These are phyloP conservation scores for Pinus tabuliformis DNA, from an alignment of 75 land plant species.

Conservation along the genomic window DNA sequence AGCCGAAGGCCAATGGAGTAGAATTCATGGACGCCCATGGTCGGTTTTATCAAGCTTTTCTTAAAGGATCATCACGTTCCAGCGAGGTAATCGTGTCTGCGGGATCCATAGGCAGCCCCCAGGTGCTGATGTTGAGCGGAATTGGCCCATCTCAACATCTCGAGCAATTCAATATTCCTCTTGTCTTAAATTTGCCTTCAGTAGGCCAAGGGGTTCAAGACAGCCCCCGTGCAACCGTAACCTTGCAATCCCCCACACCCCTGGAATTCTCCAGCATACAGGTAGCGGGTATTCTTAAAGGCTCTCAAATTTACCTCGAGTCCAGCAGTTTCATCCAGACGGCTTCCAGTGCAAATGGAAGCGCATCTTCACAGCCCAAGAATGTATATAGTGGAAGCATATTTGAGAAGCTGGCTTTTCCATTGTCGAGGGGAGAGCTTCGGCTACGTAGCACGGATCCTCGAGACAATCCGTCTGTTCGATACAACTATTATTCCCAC, in stretches of 20 bases:
- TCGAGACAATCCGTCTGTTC: background rate
- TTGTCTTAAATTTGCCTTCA: constrained; percentile 32
- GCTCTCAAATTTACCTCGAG: background rate
- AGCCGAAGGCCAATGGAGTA: constrained; percentile 53
- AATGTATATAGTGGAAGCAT: background rate
- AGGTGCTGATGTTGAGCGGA: constrained; percentile 76
- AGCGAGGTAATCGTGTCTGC: constrained; percentile 68
- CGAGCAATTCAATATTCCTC: constrained; percentile 16
- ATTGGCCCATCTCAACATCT: constrained; percentile 60
- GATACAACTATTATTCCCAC: background rate
- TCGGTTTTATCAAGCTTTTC: constrained; percentile 15
- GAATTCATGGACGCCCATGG: constrained; percentile 47
- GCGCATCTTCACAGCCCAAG: background rate
- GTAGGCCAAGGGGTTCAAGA: constrained; percentile 52
- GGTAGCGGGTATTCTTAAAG: background rate
- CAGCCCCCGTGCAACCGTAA: no score
- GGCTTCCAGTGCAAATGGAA: background rate
- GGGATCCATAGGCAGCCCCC: constrained; percentile 78
- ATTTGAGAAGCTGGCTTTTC: background rate
- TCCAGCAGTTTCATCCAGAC: background rate
- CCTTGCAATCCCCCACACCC: constrained; percentile 66
- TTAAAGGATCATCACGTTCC: background rate
- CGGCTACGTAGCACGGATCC: no score
- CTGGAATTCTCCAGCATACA: background rate
- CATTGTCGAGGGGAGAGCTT: background rate